These are phyloP conservation scores for Alternaria brassicicola DNA, from an alignment of 2,329 filamentous ascomycete genomes.

Conservation along the genomic window DNA sequence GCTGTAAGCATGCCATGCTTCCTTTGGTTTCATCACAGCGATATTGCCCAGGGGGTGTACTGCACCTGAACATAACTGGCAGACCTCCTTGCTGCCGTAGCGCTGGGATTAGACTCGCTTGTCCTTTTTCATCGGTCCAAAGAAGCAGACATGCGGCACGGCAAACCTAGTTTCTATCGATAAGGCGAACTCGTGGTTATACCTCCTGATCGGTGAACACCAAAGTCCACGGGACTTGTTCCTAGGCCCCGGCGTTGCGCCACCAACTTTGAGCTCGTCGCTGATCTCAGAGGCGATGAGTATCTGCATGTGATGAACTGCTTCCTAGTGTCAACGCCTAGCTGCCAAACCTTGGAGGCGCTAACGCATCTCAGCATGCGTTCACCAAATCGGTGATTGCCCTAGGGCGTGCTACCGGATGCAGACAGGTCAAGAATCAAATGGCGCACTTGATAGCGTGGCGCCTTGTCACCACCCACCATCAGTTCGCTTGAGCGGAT, in stretches of 20 bases:
- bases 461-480: not conserved
- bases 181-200: constrained; percentile 5
- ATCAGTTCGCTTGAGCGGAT: not conserved
- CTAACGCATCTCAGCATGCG: not conserved
- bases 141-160: constrained; percentile 10
- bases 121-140: constrained; percentile 6
- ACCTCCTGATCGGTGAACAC: constrained; percentile 2
- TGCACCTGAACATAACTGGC: constrained; percentile 4
- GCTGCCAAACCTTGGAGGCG: not conserved
- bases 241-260: constrained; percentile 7
- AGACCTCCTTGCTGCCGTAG: constrained; percentile 8
- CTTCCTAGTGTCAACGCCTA: not conserved
- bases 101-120: constrained; percentile 8
- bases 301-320: not conserved
- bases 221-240: constrained; percentile 12
- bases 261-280: constrained; percentile 11
- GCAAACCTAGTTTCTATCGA: constrained; percentile 10
- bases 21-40: constrained; percentile 8
- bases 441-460: not conserved
- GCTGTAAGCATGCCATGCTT: not conserved
- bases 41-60: constrained; percentile 2
- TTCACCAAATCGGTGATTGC: not conserved
- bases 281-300: not conserved
- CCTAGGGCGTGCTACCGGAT: not conserved
- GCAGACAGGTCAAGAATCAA: not conserved